Conservation (phyloP, 202 grass and related monocot genomes). For the Zizania palustris region DNA sequence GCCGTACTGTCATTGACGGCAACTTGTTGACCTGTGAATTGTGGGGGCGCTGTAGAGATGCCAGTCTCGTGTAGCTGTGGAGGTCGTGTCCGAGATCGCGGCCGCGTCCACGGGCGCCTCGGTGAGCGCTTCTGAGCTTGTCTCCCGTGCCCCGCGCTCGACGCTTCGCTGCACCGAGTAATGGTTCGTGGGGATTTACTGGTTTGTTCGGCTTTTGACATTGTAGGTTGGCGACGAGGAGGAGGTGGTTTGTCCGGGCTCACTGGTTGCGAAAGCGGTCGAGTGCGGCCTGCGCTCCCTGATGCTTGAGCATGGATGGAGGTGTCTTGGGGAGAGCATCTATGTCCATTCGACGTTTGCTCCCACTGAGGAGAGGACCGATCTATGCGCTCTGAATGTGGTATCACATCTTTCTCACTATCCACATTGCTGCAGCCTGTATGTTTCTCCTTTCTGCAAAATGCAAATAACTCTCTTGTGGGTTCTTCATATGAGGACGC, state of each 20-base stretch:
- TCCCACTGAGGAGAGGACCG: conserved; percentile 50
- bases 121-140: conserved; percentile 32
- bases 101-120: conserved; percentile 38
- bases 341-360: conserved; percentile 61
- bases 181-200: neutral
- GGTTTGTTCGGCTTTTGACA: neutral
- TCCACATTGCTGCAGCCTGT: neutral
- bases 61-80: conserved; percentile 50
- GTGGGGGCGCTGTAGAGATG: conserved; percentile 51
- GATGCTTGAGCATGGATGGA: conserved; percentile 81
- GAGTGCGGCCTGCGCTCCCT: conserved; percentile 58
- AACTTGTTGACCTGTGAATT: neutral
- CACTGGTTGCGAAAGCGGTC: conserved; percentile 62
- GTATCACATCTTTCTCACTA: conserved; percentile 31
- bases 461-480: neutral
- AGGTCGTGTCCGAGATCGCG: conserved; percentile 47
- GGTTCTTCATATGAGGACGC: neutral
- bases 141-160: conserved; percentile 15
- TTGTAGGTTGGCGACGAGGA: conserved; percentile 66
- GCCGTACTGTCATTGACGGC: neutral
- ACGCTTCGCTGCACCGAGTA: neutral
- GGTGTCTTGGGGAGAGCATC: conserved; percentile 57
- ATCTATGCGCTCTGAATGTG: conserved; percentile 65
- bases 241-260: conserved; percentile 60
- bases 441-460: neutral